Conservation (phyloP, 169 alveolate genomes). For the Eimeria maxima region DNA sequence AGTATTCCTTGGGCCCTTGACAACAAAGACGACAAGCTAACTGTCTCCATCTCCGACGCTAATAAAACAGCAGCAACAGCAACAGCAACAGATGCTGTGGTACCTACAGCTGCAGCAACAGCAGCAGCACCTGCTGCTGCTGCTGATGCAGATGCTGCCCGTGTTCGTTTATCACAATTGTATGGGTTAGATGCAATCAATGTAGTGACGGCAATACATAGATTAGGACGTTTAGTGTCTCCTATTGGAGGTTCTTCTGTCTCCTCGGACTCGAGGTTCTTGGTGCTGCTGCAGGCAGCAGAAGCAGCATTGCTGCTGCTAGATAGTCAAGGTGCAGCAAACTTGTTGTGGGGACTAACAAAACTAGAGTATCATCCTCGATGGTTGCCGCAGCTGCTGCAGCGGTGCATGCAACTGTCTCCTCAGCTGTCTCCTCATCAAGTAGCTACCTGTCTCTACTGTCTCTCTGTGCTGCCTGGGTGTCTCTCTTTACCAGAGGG, state of each 20-base stretch:
- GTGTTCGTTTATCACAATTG: not conserved
- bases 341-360: constrained; percentile 77
- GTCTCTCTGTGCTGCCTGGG: constrained; percentile 48
- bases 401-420: constrained; percentile 18
- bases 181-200: constrained; percentile 3
- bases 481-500: constrained; percentile 1
- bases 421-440: constrained; percentile 67
- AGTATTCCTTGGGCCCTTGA: not conserved
- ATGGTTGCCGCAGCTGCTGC: constrained; percentile 82
- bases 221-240: constrained; percentile 72
- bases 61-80: not conserved
- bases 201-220: constrained; percentile 70
- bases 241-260: not conserved
- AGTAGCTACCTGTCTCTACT: constrained; percentile 66
- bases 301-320: constrained; percentile 35
- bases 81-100: not conserved
- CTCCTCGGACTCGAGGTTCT: constrained; percentile 47
- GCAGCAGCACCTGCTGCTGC: constrained; percentile 12
- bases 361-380: constrained; percentile 50
- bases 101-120: not conserved
- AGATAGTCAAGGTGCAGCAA: constrained; percentile 52
- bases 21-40: not conserved
- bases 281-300: constrained; percentile 64
- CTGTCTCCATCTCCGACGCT: not conserved
- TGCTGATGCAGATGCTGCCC: constrained; percentile 40